phyloP scores from a whole-genome alignment of 176 grass and related monocot genomes.

The Zoysia pacifica region DNA sequence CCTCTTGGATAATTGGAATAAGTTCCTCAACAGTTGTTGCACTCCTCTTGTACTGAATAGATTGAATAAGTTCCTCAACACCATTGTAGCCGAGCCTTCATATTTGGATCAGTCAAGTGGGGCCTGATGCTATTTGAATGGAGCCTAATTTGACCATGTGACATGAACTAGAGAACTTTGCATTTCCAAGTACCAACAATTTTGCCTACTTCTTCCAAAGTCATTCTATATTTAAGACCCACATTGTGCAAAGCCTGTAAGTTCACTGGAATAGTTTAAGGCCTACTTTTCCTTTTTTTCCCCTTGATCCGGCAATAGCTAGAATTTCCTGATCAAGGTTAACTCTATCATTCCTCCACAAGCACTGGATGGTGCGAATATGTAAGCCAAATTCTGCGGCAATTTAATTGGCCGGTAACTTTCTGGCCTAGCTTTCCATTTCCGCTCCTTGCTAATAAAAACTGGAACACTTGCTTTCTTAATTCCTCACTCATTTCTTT shows the following conservation, averaged over 20 bases:
- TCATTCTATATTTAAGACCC: not conserved
- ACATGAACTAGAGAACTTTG: not conserved
- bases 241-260: not conserved
- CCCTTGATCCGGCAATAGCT: not conserved
- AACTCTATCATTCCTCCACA: not conserved
- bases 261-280: not conserved
- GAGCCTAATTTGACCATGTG: not conserved
- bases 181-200: not conserved
- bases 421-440: not conserved
- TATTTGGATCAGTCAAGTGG: not conserved
- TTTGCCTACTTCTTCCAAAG: not conserved
- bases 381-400: not conserved
- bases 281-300: not conserved
- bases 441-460: not conserved
- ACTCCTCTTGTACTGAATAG: not conserved
- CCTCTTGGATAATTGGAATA: not conserved
- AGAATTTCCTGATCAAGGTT: not conserved
- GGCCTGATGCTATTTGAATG: not conserved
- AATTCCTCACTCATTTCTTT: too few relatives aligned
- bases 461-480: too few relatives aligned
- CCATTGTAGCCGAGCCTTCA: not conserved
- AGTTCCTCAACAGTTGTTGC: not conserved
- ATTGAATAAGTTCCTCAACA: not conserved
- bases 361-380: not conserved
- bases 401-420: not conserved